Evolutionary conservation across 2,329 filamentous ascomycete genomes (phyloP), one percentile per base, ranked within the genome.

Genomic region (Colletotrichum graminicola): DNA sequence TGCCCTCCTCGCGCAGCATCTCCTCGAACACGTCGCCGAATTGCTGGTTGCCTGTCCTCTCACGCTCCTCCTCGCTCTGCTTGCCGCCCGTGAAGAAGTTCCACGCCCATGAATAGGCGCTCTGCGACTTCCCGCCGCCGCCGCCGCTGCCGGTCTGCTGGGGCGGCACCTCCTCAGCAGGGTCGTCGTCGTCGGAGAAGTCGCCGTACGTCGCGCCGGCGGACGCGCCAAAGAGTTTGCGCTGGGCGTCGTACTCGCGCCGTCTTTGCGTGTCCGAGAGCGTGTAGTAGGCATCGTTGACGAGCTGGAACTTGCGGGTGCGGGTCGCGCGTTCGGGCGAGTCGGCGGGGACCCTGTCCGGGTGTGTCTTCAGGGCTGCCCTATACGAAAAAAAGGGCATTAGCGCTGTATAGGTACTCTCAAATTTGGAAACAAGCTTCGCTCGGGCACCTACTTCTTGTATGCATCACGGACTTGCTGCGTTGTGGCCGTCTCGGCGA

Each of bases 261-360:
- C 95, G 90, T 36, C 95, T 90, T 0, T 85, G 83, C 11, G 91
- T 79, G 79, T 98, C 95, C 0, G 93, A 97, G 36, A 98, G 90
- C 0, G 93, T 95, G 81, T 94, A 97, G 86, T 97, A 97, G 73
- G 94, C 94, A 78, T 97, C 94, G 83, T 97, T 97, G 77, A 97
- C 93, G 75, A 93, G 89, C 81, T 97, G 94, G 84, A 97, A 97
- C 79, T 92, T 92, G 78, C 93, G 93, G 7, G 96, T 99, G 77
- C 95, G 93, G 16, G 89, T 82, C 29, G 90, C 82, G 74, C 95
- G 93, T 76, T 98, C 94, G 47, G 95, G 94, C 6, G 94, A 95
- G 82, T 94, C 90, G 75, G 89, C 84, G 36, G 94, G 88, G 51
- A 99, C 94, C 71, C 96, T 93, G 80, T 99, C 96, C 1, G 95